Percentiles rank a stretch among this genome's conserved stretches.
These are phyloP conservation scores for Chlamydomonas eustigma DNA, from an alignment of 139 green algal genomes.

Conservation along the genomic window DNA sequence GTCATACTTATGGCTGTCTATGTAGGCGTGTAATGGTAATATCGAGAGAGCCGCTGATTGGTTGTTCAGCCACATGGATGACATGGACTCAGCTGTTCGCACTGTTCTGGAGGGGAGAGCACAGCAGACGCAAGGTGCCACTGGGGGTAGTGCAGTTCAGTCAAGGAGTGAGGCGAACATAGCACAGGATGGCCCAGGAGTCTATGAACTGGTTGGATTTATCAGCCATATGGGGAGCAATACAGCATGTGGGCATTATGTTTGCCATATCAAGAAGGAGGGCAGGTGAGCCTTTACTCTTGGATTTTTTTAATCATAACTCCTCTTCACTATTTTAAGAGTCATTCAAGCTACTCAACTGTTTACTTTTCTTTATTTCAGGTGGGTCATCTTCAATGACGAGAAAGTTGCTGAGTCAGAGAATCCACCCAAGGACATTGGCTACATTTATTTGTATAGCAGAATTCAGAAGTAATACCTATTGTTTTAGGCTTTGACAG, in stretches of 20 bases:
- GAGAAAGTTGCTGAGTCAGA: slow-evolving; percentile 90
- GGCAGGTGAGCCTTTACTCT: slow-evolving; percentile 13
- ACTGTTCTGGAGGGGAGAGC: slow-evolving; percentile 20
- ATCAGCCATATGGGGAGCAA: slow-evolving; percentile 93
- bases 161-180: slow-evolving; percentile 5
- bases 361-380: no score
- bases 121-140: slow-evolving; percentile 16
- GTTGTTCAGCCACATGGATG: slow-evolving; percentile 87
- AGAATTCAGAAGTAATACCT: slow-evolving; percentile 20
- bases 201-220: slow-evolving; percentile 87
- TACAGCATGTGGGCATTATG: slow-evolving; percentile 94
- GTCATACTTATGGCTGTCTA: no score
- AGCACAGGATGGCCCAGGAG: slow-evolving; percentile 57
- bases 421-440: slow-evolving; percentile 76
- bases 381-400: slow-evolving; percentile 97
- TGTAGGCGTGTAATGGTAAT: slow-evolving; percentile 56
- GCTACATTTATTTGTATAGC: slow-evolving; percentile 94
- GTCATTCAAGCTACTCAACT: no score
- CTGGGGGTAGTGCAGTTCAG: background rate
- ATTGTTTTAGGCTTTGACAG: no score
- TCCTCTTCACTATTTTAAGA: background rate
- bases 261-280: slow-evolving; percentile 83
- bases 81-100: slow-evolving; percentile 69
- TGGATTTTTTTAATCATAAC: no score
- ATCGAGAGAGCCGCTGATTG: slow-evolving; percentile 90